Base-by-base conservation (phyloP, 2,329 filamentous ascomycete genomes). In the Pseudogymnoascus sp. region DNA sequence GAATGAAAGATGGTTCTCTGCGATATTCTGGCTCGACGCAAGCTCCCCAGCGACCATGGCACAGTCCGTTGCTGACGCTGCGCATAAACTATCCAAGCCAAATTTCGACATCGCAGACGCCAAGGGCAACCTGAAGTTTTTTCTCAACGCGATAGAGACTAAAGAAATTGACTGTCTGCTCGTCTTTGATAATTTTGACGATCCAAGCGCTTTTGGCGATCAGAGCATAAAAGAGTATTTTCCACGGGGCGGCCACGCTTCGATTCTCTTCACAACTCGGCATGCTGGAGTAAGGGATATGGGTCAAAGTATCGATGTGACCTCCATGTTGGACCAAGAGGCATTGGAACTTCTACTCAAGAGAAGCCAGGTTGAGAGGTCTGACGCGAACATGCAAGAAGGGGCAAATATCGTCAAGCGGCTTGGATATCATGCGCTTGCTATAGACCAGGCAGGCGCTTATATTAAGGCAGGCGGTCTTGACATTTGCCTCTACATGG, bases 401-500 rank as follows among this genome's bases (percentile, higher is more conserved):
- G 66, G 60, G 29, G 39, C 21, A n/a, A 62, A 59, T 21, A 68
- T 68, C 14, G 62, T 67, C 40, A 59, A 60, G 62, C 62, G 4
- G 21, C 66, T 72, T 57, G 70, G 67, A 14, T 67, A 63, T 26
- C 68, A 66, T 64, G 64, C 71, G 2, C 69, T 72, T 8, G 71
- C 69, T 12, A 69, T 73, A 10, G 66, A 69, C 18, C 71, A 73
- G 61, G 71, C 71, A n/a, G 69, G 67, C 3, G 70, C 71, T 40
- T 73, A 70, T 60, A 69, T 73, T 14, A 21, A 42, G 10, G 47
- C 39, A 3, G 65, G 63, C 3, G 66, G 65, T 10, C 64, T 71
- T 14, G 23, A 47, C 3, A 23, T 71, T 3, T 31, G 54, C 4
- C 54, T 68, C 31, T 73, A 71, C 16, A 51, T 69, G 29, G 47